Conservation (phyloP, 1,284 basidiomycete species). For the Ustilago nuda region DNA sequence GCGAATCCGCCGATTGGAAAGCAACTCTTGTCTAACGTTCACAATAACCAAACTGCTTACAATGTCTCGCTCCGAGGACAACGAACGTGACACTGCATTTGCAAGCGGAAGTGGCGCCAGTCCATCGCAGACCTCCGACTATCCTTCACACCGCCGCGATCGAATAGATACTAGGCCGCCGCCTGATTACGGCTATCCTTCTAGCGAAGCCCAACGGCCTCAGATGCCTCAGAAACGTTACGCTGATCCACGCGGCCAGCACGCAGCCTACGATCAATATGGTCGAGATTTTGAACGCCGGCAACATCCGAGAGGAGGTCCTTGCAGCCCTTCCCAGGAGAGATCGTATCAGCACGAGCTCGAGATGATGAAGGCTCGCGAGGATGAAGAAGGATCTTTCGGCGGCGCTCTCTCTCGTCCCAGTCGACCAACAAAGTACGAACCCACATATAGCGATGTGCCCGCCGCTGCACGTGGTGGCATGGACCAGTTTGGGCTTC, state of each 20-base stretch:
- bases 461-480: constrained; percentile 11
- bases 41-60: not conserved
- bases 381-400: constrained; percentile 31
- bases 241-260: constrained; percentile 11
- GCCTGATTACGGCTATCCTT: constrained; percentile 12
- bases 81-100: constrained; percentile 23
- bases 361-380: constrained; percentile 49
- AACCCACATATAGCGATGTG: constrained; percentile 18
- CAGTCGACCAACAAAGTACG: constrained; percentile 14
- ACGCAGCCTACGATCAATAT: constrained; percentile 21
- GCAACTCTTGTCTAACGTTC: not conserved
- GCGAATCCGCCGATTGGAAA: not conserved
- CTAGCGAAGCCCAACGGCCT: constrained; percentile 20
- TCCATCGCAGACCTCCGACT: constrained; percentile 20
- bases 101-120: constrained; percentile 19
- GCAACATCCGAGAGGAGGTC: not conserved
- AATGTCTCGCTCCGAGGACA: constrained; percentile 39
- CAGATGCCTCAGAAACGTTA: constrained; percentile 17
- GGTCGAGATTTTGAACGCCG: constrained; percentile 15
- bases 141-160: constrained; percentile 25
- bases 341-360: constrained; percentile 40
- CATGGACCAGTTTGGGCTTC: constrained; percentile 29
- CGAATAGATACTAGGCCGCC: constrained; percentile 12
- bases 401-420: constrained; percentile 15
- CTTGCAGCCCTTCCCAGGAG: constrained; percentile 20